Evolutionary conservation across 768 basidiomycete genomes (phyloP).

Genomic region (Trametes coccinea): DNA sequence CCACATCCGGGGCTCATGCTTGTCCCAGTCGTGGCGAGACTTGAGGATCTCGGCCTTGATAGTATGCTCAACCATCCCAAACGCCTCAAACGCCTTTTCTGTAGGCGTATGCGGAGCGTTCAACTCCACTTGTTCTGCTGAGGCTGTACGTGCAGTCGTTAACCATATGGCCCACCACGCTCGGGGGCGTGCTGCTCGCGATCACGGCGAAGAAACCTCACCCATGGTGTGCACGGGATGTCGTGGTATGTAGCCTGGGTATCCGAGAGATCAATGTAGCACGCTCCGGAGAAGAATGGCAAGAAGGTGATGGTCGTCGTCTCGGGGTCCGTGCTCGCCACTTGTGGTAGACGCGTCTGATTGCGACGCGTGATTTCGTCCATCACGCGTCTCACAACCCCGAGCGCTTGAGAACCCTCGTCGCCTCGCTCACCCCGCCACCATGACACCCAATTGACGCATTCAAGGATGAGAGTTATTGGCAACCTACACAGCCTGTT

Average conservation of each 20-base stretch:
- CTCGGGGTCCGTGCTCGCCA: too few species aligned
- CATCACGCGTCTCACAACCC: too few species aligned
- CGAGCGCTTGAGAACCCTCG: too few species aligned
- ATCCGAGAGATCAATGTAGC: neutral
- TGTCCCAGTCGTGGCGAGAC: constrained; percentile 70
- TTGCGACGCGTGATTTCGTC: too few species aligned
- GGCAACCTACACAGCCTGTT: too few species aligned
- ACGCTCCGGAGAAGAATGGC: too few species aligned
- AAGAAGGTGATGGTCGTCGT: neutral
- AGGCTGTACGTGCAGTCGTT: neutral
- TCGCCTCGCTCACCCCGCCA: too few species aligned
- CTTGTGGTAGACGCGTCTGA: neutral
- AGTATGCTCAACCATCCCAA: constrained; percentile 48
- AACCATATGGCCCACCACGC: neutral
- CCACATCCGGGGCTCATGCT: constrained; percentile 76
- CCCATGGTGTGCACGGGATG: constrained; percentile 1
- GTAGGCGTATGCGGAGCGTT: constrained; percentile 63
- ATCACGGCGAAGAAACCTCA: neutral
- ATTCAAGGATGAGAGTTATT: too few species aligned
- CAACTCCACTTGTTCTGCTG: constrained; percentile 51
- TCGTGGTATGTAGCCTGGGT: neutral
- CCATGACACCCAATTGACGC: too few species aligned
- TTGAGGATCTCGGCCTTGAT: constrained; percentile 69
- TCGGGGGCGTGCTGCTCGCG: neutral
- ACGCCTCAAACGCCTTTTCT: constrained; percentile 63